Evolutionary conservation across 2,329 filamentous ascomycete species (phyloP).

Genomic region (Cytospora leucostoma): DNA sequence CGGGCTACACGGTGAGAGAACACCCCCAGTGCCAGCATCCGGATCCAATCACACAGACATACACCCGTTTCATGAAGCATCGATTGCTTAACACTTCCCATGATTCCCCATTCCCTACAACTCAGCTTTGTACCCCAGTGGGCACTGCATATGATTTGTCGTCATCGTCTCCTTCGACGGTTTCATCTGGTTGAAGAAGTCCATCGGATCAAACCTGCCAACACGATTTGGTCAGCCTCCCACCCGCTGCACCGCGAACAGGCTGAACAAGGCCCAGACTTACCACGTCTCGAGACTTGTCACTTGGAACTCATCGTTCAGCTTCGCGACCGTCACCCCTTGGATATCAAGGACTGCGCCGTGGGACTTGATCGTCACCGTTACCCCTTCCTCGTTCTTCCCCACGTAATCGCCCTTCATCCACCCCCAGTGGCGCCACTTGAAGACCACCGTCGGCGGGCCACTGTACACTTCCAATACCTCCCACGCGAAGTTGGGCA

Average conservation of each 20-base stretch:
- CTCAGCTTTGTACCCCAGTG: conserved; percentile 22
- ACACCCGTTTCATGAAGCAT: background rate
- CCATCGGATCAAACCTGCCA: conserved; percentile 24
- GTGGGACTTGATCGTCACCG: conserved; percentile 62
- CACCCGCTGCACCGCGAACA: background rate
- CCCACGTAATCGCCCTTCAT: conserved; percentile 69
- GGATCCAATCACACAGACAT: background rate
- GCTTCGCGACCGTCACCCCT: conserved; percentile 61
- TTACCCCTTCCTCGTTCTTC: conserved; percentile 64
- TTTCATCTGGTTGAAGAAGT: conserved; percentile 28
- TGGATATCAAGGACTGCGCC: conserved; percentile 63
- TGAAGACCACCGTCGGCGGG: conserved; percentile 62
- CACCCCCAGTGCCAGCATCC: background rate
- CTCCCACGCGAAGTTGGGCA: conserved; percentile 73
- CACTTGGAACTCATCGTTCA: conserved; percentile 62
- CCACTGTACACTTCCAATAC: conserved; percentile 68
- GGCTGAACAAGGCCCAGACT: background rate
- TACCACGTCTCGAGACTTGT: conserved; percentile 25
- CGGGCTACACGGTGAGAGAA: background rate
- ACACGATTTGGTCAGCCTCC: conserved; percentile 9
- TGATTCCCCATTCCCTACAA: background rate
- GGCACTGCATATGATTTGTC: conserved; percentile 23
- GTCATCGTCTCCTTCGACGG: conserved; percentile 25
- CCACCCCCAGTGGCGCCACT: conserved; percentile 68
- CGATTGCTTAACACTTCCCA: background rate